Conservation (phyloP, 768 basidiomycete species). For the Trichaptum fuscoviolaceum region DNA sequence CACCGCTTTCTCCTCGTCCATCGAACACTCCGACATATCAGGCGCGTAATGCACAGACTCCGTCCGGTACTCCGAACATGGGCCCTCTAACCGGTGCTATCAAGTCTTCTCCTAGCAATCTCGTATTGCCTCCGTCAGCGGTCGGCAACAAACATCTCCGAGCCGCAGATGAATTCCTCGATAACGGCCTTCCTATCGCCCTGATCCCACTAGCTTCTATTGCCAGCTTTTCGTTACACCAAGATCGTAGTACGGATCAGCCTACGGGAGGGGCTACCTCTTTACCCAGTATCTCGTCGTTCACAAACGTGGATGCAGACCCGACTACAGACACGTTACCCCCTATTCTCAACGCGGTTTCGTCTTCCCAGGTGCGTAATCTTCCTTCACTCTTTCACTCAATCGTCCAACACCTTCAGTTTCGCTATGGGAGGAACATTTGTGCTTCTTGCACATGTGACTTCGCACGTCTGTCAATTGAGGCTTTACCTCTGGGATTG, state of each 20-base stretch:
- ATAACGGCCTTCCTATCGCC: not conserved
- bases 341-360: not conserved
- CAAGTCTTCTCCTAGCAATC: not conserved
- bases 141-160: not conserved
- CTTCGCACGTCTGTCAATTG: not conserved
- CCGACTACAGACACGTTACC: not conserved
- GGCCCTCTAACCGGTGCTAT: not conserved
- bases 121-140: not conserved
- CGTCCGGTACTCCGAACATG: not conserved
- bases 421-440: not conserved
- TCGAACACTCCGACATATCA: constrained; percentile 9
- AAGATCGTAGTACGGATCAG: not conserved
- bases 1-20: constrained; percentile 17
- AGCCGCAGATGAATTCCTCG: not conserved
- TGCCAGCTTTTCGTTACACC: not conserved
- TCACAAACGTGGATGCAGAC: not conserved
- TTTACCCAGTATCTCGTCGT: not conserved
- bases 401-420: not conserved
- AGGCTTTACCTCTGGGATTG: not conserved
- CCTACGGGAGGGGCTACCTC: not conserved
- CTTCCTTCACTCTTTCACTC: not conserved
- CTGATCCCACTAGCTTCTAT: not conserved
- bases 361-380: not conserved
- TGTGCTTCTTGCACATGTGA: not conserved
- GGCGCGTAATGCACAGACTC: constrained; percentile 1